phyloP scores from a whole-genome alignment of 768 basidiomycete genomes.

The Collybiopsis luxurians region DNA sequence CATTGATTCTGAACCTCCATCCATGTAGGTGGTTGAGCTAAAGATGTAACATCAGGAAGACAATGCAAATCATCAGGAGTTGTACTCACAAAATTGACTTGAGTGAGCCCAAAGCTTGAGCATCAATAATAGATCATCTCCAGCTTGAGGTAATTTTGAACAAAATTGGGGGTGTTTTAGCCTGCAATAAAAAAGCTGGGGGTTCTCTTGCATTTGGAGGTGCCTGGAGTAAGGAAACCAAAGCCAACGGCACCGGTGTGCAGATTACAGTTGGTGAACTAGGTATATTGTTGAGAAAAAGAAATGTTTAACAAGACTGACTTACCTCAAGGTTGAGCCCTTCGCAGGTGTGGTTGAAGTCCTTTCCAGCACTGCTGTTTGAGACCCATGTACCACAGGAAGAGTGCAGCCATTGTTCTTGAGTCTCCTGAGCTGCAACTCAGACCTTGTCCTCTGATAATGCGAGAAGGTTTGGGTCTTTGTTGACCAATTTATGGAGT shows the following conservation, averaged over 20 bases:
- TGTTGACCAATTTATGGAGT: background rate
- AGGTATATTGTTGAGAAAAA: too few relatives aligned
- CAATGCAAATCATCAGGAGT: too few relatives aligned
- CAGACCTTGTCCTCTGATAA: background rate
- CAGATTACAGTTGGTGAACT: too few relatives aligned
- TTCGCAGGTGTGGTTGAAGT: too few relatives aligned
- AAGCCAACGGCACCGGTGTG: background rate
- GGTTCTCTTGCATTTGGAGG: background rate
- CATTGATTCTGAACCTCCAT: background rate
- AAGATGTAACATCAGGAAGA: background rate
- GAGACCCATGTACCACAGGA: background rate
- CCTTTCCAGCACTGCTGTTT: background rate
- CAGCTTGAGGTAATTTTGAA: background rate
- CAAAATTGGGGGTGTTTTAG: background rate
- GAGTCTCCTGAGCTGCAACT: background rate
- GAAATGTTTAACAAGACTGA: too few relatives aligned
- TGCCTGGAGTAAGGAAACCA: background rate
- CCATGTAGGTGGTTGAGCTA: background rate
- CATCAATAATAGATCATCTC: background rate
- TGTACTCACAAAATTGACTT: background rate
- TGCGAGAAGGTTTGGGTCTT: background rate
- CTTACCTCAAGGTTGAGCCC: too few relatives aligned
- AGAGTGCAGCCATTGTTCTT: background rate
- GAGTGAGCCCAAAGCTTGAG: background rate
- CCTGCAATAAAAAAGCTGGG: background rate